Evolutionary conservation across 345 rosid species (phyloP), one percentile per base, ranked within the genome.

Genomic region (Acer saccharum): DNA sequence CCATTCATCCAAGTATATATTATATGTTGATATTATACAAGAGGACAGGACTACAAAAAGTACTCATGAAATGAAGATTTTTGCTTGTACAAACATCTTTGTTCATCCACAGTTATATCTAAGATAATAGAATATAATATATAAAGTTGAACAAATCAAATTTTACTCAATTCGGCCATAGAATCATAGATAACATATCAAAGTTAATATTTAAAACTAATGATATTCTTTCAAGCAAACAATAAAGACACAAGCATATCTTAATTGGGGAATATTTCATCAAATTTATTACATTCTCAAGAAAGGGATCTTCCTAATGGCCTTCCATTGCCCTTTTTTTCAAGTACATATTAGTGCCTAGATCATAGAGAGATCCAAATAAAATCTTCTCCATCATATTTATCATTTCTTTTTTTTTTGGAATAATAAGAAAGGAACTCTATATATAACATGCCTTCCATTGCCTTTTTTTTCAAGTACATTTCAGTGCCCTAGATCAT

Each of bases 141-240:
- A 35, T 11, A 72, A 5, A 11, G 18, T 20, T 29, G 16, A 72
- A 32, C 7, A 32, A 72, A 72, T 58, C 66, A 57, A 29, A 27
- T 71, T 70, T 17, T 14, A 46, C 11, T 12, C 9, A 5, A 25
- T 25, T 14, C 8, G 14, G 7, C 14, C 63, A 29, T 10, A 54
- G 20, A 17, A 2, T 7, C 63, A 29, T 10, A 54, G 20, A 17
- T 14, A 10, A 27, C 64, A 70, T 10, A 68, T 39, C 12, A 68
- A 29, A 65, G 44, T 5, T 65, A 32, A 68, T 13, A 68, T 69
- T 69, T 69, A n/a, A 67, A 41, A 10, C 70, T 10, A n/a, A n/a
- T 64, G n/a, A 17, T 25, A 23, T 64, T 14, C 16, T 14, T 32
- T 64, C 16, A 64, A 29, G 68, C 35, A 64, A 13, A 32, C 43